phyloP scores from a whole-genome alignment of 2,329 filamentous ascomycete genomes.

The Ophiostoma novo-ulmi region DNA sequence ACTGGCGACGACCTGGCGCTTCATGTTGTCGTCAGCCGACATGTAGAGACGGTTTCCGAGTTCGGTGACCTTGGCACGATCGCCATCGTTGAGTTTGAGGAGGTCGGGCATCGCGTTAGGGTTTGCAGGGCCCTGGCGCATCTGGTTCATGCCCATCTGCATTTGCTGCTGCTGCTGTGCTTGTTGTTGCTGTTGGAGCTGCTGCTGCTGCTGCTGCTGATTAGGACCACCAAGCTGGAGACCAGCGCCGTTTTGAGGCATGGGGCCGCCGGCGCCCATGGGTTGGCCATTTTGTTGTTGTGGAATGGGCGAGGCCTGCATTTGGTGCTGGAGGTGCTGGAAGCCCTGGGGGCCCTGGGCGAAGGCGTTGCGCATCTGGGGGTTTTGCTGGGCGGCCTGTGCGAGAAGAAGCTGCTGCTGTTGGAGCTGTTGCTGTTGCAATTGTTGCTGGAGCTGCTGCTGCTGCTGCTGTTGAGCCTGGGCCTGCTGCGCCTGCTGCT shows the following conservation, averaged over 20 bases:
- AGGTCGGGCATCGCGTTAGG: conserved; percentile 32
- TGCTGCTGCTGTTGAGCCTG: conserved; percentile 33
- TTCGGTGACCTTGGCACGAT: conserved; percentile 44
- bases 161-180: conserved; percentile 31
- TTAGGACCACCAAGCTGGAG: conserved; percentile 35
- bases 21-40: conserved; percentile 42
- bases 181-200: neutral
- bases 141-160: conserved; percentile 35
- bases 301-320: conserved; percentile 51
- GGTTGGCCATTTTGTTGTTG: conserved; percentile 44
- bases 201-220: conserved; percentile 32
- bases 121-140: neutral
- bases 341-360: conserved; percentile 49
- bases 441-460: conserved; percentile 35
- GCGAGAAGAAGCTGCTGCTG: conserved; percentile 48
- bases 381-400: conserved; percentile 35
- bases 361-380: conserved; percentile 47
- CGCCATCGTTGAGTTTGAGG: conserved; percentile 40
- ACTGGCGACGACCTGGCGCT: conserved; percentile 39
- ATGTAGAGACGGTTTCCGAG: conserved; percentile 41
- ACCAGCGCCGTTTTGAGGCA: conserved; percentile 28
- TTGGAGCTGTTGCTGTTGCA: conserved; percentile 35
- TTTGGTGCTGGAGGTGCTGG: conserved; percentile 54
- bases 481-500: conserved; percentile 33
- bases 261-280: conserved; percentile 41